Evolutionary conservation across 495 filamentous ascomycete genomes (phyloP), one percentile per base, ranked within the genome.

Genomic region (Hypomontagnella monticulosa): DNA sequence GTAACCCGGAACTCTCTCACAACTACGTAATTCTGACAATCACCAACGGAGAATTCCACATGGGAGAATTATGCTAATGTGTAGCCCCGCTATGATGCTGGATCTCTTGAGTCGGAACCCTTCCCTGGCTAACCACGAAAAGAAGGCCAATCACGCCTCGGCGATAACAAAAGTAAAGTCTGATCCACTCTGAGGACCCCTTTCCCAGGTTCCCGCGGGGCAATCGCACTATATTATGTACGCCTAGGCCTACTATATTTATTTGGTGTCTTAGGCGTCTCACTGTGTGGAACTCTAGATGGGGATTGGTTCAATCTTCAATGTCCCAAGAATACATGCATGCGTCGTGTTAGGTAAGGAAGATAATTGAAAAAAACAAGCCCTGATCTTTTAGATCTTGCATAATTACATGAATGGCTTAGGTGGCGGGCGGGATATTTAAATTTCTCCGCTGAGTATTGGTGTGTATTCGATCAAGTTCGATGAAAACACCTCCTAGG

Each of bases 371-470:
- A 36, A 15, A 23, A 36, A 60, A 59, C 43, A 50, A 27, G 36
- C 37, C 7, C 51, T 67, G 57, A 61, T 67, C 63, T 50, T 46
- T 48, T 14, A 58, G 64, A 67, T 67, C 64, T 67, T 67, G 58
- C 64, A 63, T 67, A n/a, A n/a, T n/a, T n/a, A n/a, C n/a, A n/a
- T n/a, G n/a, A n/a, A 51, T 58, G 32, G 46, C 63, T 49, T 44
- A 59, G 58, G 56, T 53, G 53, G 53, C 48, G 41, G 46, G 53
- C 30, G 42, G 37, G 51, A 37, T 44, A 48, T 38, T 18, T 5
- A 46, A 56, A 52, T 32, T 32, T 14, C 4, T 43, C 38, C 50
- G 27, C 60, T 34, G 33, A 20, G 46, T 16, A 30, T 15, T 27
- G 27, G 40, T 57, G 16, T 9, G 12, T 50, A 18, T 32, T 6